phyloP scores from a whole-genome alignment of 2,329 filamentous ascomycete genomes.

The Neospermospora avenae region DNA sequence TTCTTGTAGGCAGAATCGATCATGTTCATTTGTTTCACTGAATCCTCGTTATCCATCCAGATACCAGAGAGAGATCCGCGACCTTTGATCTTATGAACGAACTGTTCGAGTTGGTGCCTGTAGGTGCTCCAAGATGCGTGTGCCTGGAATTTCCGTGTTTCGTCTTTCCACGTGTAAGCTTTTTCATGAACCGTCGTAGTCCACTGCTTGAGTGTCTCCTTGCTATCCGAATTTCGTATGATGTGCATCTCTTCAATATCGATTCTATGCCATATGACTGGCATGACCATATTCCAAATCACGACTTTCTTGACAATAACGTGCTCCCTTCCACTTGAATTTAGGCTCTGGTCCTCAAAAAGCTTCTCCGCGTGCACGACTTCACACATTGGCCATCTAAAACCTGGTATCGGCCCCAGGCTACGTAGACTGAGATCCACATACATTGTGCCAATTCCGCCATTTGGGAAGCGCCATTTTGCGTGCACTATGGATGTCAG shows the following conservation, averaged over 20 bases:
- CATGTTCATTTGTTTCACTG: conserved; percentile 43
- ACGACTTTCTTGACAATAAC: conserved; percentile 19
- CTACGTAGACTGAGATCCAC: conserved; percentile 29
- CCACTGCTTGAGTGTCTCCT: conserved; percentile 22
- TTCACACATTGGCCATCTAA: conserved; percentile 24
- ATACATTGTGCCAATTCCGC: conserved; percentile 36
- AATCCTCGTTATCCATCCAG: conserved; percentile 44
- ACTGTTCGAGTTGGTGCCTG: conserved; percentile 46
- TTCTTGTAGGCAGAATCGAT: conserved; percentile 47
- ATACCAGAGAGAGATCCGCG: conserved; percentile 36
- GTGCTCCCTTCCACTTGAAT: conserved; percentile 17
- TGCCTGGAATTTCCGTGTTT: conserved; percentile 16
- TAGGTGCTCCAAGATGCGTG: conserved; percentile 44
- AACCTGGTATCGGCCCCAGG: conserved; percentile 27
- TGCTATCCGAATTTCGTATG: conserved; percentile 12
- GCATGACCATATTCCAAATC: conserved; percentile 21
- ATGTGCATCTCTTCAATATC: conserved; percentile 21
- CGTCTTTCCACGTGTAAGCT: conserved; percentile 24
- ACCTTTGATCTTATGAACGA: conserved; percentile 44
- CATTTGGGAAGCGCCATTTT: conserved; percentile 41
- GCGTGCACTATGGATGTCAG: conserved; percentile 27
- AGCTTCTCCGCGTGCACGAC: conserved; percentile 46
- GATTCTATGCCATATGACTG: conserved; percentile 26
- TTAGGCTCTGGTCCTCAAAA: conserved; percentile 47
- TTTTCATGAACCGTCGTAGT: conserved; percentile 20